Evolutionary conservation across 1,139 yeast species (phyloP).

Genomic region (Geotrichum macrosporum): DNA sequence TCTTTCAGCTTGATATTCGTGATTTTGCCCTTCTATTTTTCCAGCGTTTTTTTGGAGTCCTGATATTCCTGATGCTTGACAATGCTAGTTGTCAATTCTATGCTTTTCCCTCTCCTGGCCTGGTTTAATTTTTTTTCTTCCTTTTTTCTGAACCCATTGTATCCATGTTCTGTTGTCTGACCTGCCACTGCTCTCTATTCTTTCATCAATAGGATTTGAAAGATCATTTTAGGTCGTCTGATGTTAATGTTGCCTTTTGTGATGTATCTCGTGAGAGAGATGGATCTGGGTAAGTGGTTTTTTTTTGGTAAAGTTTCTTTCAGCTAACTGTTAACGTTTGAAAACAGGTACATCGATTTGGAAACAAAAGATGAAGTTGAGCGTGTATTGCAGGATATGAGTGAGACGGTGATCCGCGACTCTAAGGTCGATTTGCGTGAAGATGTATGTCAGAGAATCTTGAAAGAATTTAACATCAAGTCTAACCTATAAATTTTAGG

Average conservation of each 20-base stretch:
- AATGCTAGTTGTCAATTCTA: constrained; percentile 26
- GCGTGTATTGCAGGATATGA: constrained; percentile 27
- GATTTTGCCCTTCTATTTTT: constrained; percentile 11
- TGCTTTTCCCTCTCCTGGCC: constrained; percentile 7
- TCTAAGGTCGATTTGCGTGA: constrained; percentile 25
- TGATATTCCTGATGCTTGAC: constrained; percentile 24
- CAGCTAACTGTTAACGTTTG: background rate
- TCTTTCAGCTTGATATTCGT: constrained; percentile 19
- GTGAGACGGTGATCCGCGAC: constrained; percentile 29
- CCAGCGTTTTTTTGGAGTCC: no score
- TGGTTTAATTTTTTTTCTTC: background rate
- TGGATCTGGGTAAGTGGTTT: constrained; percentile 29
- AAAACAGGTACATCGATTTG: constrained; percentile 29
- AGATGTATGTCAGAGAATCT: constrained; percentile 26
- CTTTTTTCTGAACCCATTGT: no score
- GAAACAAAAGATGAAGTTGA: constrained; percentile 30
- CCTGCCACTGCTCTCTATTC: constrained; percentile 8
- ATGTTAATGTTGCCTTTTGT: constrained; percentile 37
- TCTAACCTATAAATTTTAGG: background rate
- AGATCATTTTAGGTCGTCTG: constrained; percentile 38
- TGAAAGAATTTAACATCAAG: background rate
- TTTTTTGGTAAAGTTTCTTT: background rate
- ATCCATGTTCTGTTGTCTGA: no score
- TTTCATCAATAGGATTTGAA: constrained; percentile 32
- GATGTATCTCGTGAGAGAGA: constrained; percentile 36